A percentile compares a stretch with the other conserved stretches of the same genome.
phyloP scores from a whole-genome alignment of 2,329 filamentous ascomycete species.

The Cladosporium velox region DNA sequence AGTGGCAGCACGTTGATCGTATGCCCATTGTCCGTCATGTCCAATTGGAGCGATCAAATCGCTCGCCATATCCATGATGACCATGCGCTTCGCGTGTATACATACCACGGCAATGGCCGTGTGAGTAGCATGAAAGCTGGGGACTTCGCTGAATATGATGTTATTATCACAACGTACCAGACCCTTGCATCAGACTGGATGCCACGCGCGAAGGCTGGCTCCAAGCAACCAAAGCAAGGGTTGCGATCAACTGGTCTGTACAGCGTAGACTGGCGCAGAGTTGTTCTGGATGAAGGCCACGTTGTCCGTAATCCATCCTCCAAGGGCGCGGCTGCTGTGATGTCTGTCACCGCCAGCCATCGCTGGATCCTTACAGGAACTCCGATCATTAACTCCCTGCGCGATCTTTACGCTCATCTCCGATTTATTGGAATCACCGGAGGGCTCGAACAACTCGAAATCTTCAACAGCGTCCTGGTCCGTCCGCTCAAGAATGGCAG shows the following conservation, averaged over 20 bases:
- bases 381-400: conserved; percentile 64
- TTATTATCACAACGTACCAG: conserved; percentile 84
- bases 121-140: conserved; percentile 55
- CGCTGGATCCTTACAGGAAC: conserved; percentile 61
- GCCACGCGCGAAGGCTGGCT: conserved; percentile 46
- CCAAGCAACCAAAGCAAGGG: conserved; percentile 31
- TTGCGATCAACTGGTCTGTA: conserved; percentile 55
- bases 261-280: conserved; percentile 71
- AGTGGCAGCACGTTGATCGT: conserved; percentile 72
- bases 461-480: conserved; percentile 73
- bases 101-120: conserved; percentile 69
- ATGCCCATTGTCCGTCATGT: conserved; percentile 82
- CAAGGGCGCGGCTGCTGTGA: conserved; percentile 70
- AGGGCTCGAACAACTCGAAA: conserved; percentile 69
- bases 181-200: conserved; percentile 69
- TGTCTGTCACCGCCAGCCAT: conserved; percentile 54
- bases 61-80: conserved; percentile 67
- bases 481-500: conserved; percentile 65
- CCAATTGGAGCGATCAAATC: conserved; percentile 84
- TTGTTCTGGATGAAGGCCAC: conserved; percentile 84
- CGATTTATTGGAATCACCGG: conserved; percentile 76
- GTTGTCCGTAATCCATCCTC: conserved; percentile 72
- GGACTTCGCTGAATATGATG: conserved; percentile 67
- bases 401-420: conserved; percentile 77
- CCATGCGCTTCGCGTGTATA: conserved; percentile 65